Base-by-base conservation (phyloP, 2,329 filamentous ascomycete genomes). In the Alternaria novae-zelandiae region DNA sequence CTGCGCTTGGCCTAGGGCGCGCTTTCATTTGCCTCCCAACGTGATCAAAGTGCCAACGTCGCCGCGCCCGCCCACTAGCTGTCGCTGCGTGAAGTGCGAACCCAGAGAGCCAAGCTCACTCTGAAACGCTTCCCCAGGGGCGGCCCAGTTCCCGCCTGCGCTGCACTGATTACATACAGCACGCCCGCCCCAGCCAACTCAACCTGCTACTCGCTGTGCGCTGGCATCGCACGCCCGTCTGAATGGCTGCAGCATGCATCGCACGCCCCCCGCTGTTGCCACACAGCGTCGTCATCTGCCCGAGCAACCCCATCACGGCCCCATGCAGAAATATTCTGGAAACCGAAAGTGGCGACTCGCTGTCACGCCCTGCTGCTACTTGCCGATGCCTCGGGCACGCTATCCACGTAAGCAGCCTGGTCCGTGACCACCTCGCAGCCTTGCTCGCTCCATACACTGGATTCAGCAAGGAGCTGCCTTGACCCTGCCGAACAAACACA, bases 271-370 rank as follows among this genome's bases (percentile, higher is more conserved):
- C 44, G 46, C 32, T 53, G 46, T 63, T 46, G 68, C 67, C 65
- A 66, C 68, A 21, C 59, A 53, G 17, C 57, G n/a, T 54, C 66
- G 68, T 70, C 68, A 67, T 70, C 54, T 61, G 55, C 58, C 64
- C 54, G 51, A 60, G 61, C 23, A 56, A 47, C 30, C 58, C 61
- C 61, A 54, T 41, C 36, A 41, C 36, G 36, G 36, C 36, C 36
- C 36, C 36, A 53, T 57, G 46, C 57, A 43, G 61, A 66, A 66
- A 55, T 36, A 59, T 68, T 69, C 65, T 68, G 56, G 63, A 69
- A 65, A 63, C 65, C 66, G 56, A 56, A 69, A 65, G 65, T 62
- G 67, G 63, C 65, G 32, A 63, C 36, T 57, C 54, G 61, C 49
- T 65, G 46, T 23, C 69, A 67, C 70, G 71, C 63, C 65, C 65